Percentiles rank a stretch among this genome's conserved stretches.
phyloP scores from a whole-genome alignment of 345 rosid species.

The Geranium rotundifolium region DNA sequence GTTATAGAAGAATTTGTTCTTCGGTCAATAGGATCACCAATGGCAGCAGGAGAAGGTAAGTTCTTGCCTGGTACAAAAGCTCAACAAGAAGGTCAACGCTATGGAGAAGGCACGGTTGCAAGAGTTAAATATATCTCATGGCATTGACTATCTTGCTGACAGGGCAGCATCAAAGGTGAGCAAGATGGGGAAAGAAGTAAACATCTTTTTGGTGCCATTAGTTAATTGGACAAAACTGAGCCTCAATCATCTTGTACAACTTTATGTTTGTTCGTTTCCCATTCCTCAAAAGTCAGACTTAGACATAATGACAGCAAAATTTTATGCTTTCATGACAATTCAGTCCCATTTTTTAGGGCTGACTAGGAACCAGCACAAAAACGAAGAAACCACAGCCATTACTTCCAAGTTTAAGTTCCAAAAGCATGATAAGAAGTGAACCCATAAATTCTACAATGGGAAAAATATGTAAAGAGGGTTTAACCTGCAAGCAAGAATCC shows the following conservation, averaged over 20 bases:
- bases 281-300: neutral
- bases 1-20: no score
- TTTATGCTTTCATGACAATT: neutral
- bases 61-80: no score
- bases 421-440: neutral
- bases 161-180: no score
- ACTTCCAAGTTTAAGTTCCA: neutral
- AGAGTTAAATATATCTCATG: no score
- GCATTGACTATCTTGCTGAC: no score
- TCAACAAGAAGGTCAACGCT: no score
- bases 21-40: no score
- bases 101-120: no score
- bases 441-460: neutral
- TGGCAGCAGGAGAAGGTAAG: no score
- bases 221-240: neutral
- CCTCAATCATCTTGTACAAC: neutral
- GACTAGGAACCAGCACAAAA: slow-evolving; percentile 3
- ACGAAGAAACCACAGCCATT: neutral
- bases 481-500: slow-evolving; percentile 90
- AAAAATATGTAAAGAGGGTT: slow-evolving; percentile 7
- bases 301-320: neutral
- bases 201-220: neutral
- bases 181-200: no score
- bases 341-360: neutral
- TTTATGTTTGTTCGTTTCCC: neutral